Evolutionary conservation across 2,329 filamentous ascomycete species (phyloP).

Genomic region (Cytospora chrysosperma): DNA sequence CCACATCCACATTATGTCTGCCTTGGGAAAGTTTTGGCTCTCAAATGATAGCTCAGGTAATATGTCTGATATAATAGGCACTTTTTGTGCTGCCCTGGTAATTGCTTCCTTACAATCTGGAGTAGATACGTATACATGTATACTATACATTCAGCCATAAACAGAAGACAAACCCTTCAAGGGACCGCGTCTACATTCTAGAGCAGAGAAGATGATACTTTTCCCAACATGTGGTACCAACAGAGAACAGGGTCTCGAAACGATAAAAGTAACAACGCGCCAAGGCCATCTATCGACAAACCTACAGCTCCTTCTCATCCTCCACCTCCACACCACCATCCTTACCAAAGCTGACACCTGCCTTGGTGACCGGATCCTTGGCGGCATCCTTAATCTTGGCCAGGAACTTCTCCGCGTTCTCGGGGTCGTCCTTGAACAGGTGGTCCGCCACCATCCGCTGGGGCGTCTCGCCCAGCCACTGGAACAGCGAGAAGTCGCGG

Average conservation of each 20-base stretch:
- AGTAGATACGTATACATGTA: background rate
- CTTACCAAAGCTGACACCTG: constrained; percentile 26
- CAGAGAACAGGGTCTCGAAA: background rate
- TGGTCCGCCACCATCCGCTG: constrained; percentile 65
- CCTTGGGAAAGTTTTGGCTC: no score
- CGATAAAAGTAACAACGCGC: background rate
- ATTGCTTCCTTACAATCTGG: no score
- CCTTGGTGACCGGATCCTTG: constrained; percentile 53
- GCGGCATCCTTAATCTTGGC: constrained; percentile 59
- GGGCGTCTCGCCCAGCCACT: constrained; percentile 74
- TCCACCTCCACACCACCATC: constrained; percentile 11
- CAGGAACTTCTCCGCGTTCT: constrained; percentile 62
- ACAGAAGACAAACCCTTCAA: background rate
- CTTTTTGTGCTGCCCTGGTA: no score
- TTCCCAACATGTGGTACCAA: background rate
- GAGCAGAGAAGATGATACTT: background rate
- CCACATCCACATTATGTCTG: no score
- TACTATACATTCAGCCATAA: background rate
- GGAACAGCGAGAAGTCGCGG: constrained; percentile 69
- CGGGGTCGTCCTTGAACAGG: constrained; percentile 60
- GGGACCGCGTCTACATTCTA: background rate
- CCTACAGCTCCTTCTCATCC: constrained; percentile 20
- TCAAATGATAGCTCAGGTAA: no score
- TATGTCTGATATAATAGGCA: no score
- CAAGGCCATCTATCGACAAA: background rate